phyloP scores from a whole-genome alignment of 805 yeast species.

The Soucietia sequanensis region DNA sequence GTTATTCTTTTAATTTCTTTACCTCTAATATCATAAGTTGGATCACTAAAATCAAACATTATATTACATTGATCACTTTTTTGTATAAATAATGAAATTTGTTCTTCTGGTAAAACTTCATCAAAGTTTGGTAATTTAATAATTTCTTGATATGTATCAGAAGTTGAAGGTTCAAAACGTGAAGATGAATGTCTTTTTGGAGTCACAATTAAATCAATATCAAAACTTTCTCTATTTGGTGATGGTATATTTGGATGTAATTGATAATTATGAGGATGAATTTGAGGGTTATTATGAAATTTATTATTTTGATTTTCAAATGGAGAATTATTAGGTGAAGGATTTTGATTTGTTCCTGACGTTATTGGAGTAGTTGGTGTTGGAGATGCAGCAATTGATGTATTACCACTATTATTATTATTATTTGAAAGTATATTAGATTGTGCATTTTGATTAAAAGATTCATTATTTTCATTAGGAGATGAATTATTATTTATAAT shows the following conservation, averaged over 20 bases:
- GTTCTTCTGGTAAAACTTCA: conserved; percentile 79
- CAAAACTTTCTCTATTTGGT: conserved; percentile 64
- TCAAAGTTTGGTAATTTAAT: conserved; percentile 81
- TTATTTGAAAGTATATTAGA: conserved; percentile 15
- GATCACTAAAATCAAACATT: conserved; percentile 91
- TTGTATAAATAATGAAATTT: conserved; percentile 73
- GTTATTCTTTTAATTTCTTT: conserved; percentile 89
- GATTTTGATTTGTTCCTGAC: conserved; percentile 5
- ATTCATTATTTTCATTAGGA: too few species aligned
- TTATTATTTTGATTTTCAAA: conserved; percentile 7
- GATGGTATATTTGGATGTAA: conserved; percentile 43
- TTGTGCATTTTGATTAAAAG: too few species aligned
- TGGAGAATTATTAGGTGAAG: conserved; percentile 2
- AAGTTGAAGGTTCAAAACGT: conserved; percentile 73
- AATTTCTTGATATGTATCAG: conserved; percentile 44
- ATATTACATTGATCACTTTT: conserved; percentile 94
- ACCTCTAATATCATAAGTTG: conserved; percentile 86
- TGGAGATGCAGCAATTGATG: conserved; percentile 15
- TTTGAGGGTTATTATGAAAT: conserved; percentile 8
- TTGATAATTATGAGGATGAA: conserved; percentile 17
- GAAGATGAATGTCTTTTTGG: conserved; percentile 94
- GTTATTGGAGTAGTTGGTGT: conserved; percentile 24
- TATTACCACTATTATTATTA: conserved; percentile 9
- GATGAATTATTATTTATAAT: conserved; percentile 13
- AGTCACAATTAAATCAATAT: conserved; percentile 70